Evolutionary conservation across 1,139 yeast species (phyloP).

Genomic region (Debaryomycetaceae sp.): DNA sequence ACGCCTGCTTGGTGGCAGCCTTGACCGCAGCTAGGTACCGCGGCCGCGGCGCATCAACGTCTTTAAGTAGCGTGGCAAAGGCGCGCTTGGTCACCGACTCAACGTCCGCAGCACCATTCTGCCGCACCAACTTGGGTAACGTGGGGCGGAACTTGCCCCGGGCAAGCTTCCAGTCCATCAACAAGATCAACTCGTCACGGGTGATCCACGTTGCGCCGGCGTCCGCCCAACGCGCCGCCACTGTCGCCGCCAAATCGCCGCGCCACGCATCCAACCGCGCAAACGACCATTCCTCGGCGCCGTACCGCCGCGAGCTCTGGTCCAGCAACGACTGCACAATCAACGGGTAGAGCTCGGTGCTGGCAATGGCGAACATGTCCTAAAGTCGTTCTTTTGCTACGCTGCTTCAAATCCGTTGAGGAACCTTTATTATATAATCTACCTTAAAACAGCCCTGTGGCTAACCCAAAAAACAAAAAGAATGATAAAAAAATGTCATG

Average conservation of each 20-base stretch:
- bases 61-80: conserved; percentile 20
- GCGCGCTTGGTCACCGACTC: conserved; percentile 26
- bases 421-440: conserved; percentile 29
- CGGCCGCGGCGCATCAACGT: conserved; percentile 8
- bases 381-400: no score
- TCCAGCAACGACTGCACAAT: conserved; percentile 13
- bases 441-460: conserved; percentile 17
- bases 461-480: conserved; percentile 14
- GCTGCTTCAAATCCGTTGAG: conserved; percentile 30
- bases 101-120: conserved; percentile 29
- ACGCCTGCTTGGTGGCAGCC: conserved; percentile 23
- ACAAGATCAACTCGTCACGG: conserved; percentile 31
- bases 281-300: conserved; percentile 22
- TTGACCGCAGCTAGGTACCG: conserved; percentile 19
- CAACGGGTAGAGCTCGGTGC: conserved; percentile 8
- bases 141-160: conserved; percentile 46
- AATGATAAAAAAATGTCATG: conserved; percentile 12
- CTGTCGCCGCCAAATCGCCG: conserved; percentile 21
- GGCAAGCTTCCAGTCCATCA: conserved; percentile 50
- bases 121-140: conserved; percentile 36
- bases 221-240: conserved; percentile 17
- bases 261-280: conserved; percentile 36
- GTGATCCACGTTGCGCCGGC: conserved; percentile 25
- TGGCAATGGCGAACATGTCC: conserved; percentile 1
- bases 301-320: conserved; percentile 14